Conservation (phyloP, 495 filamentous ascomycete species). For the Xylaria curta region DNA sequence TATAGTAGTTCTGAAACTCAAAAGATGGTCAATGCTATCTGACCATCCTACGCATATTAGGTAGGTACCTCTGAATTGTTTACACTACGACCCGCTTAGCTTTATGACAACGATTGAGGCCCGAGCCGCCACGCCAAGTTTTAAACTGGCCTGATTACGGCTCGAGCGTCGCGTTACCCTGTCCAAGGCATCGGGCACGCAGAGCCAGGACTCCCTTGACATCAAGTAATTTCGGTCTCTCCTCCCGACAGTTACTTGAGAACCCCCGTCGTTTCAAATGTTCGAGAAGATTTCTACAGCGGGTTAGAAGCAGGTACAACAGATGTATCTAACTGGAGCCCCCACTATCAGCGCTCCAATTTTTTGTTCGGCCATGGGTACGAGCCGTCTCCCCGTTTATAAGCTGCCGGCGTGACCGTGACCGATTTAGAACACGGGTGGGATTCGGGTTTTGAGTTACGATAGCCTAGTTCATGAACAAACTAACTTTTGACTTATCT, state of each 20-base stretch:
- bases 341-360: constrained; percentile 13
- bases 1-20: not conserved
- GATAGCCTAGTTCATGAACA: not conserved
- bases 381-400: constrained; percentile 4
- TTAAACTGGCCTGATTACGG: constrained; percentile 10
- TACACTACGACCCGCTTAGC: constrained; percentile 2
- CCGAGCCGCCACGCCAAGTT: constrained; percentile 13
- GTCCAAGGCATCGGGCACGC: not conserved
- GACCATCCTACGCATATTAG: too few relatives aligned
- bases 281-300: constrained; percentile 22
- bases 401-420: constrained; percentile 19
- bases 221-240: constrained; percentile 6
- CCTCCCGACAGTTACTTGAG: not conserved
- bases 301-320: not conserved
- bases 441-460: not conserved
- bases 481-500: not conserved
- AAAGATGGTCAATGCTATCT: not conserved
- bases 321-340: not conserved
- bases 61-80: not conserved
- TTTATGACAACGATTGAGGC: constrained; percentile 4
- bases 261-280: constrained; percentile 20
- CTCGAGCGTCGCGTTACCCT: constrained; percentile 1
- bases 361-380: not conserved
- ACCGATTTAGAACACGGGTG: constrained; percentile 13
- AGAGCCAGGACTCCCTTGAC: not conserved